Evolutionary conservation across 2,329 filamentous ascomycete genomes (phyloP).

Genomic region (Neonectria faginata): DNA sequence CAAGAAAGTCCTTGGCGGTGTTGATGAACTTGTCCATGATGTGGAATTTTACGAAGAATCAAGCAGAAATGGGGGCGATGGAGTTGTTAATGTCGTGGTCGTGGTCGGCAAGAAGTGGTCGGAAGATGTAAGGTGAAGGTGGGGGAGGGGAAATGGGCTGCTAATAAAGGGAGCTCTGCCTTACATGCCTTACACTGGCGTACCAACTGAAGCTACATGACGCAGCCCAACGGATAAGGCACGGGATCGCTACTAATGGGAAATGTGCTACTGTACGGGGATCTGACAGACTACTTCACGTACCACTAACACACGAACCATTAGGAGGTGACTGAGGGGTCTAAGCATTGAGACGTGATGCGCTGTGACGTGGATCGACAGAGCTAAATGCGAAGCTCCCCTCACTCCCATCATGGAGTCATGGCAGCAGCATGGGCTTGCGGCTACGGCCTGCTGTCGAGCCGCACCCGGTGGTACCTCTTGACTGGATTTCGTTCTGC

Average conservation of each 20-base stretch:
- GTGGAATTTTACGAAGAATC: slow-evolving; percentile 11
- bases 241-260: background rate
- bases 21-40: slow-evolving; percentile 55
- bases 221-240: background rate
- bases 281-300: background rate
- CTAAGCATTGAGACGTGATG: slow-evolving; percentile 13
- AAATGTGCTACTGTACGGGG: background rate
- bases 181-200: background rate
- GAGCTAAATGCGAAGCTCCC: slow-evolving; percentile 4
- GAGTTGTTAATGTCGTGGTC: slow-evolving; percentile 1
- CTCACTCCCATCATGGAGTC: background rate
- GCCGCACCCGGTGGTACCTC: too few relatives aligned
- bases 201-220: background rate
- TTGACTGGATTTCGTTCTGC: too few relatives aligned
- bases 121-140: background rate
- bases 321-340: background rate
- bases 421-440: slow-evolving; percentile 1
- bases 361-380: slow-evolving; percentile 36
- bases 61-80: background rate
- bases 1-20: slow-evolving; percentile 54
- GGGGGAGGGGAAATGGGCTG: slow-evolving; percentile 25
- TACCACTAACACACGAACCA: background rate
- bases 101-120: slow-evolving; percentile 2
- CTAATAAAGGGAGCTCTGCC: slow-evolving; percentile 10
- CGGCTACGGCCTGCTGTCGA: background rate